Base-by-base conservation (phyloP, 352 stramenopile genomes). In the Nothophytophthora sp. region DNA sequence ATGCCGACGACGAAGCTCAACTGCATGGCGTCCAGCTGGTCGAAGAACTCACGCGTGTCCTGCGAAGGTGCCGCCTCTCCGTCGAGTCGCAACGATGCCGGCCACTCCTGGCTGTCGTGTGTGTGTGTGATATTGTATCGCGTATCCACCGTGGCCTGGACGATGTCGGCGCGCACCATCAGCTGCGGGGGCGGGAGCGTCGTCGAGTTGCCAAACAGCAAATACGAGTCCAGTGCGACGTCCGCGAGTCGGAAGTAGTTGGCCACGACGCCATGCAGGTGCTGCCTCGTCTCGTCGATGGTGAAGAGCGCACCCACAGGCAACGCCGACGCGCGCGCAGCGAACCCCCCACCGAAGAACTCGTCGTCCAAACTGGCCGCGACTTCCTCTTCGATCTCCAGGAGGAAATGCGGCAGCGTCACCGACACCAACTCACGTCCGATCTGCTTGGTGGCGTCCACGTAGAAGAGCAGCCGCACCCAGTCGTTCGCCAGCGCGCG, bases 231-330 rank as follows among this genome's bases (percentile, higher is more conserved):
- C 13, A 92, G 59, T 42, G 78, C 81, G 32, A 82, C 63, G 23
- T 82, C 60, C 4, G 58, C 41, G 2, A 92, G 64, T 13, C 39
- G 52, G 20, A 76, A 73, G 56, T 92, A 92, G 41, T 92, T 92
- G 46, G 40, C 48, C 5, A 87, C 48, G 1, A 63, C 79, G 9
- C 73, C 72, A 33, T 92, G 81, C 47, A 90, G n/a, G 39, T 92
- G 81, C 45, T 76, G 60, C 7, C 74, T 65, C 27, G 75, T 87
- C 55, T 90, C 76, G 1, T 86, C 37, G 22, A 89, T 85, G 12
- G 81, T 92, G 44, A 90, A 92, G 3, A 90, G 64, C 50, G 81
- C 61, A 15, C 76, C 80, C 1, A 88, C 76, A 5, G 80, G 76
- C 35, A 75, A 59, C 43, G 76, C 70, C 27, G 80, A 90, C 25